Conservation (phyloP, 2,329 filamentous ascomycete species). For the Botrytis hyacinthi region DNA sequence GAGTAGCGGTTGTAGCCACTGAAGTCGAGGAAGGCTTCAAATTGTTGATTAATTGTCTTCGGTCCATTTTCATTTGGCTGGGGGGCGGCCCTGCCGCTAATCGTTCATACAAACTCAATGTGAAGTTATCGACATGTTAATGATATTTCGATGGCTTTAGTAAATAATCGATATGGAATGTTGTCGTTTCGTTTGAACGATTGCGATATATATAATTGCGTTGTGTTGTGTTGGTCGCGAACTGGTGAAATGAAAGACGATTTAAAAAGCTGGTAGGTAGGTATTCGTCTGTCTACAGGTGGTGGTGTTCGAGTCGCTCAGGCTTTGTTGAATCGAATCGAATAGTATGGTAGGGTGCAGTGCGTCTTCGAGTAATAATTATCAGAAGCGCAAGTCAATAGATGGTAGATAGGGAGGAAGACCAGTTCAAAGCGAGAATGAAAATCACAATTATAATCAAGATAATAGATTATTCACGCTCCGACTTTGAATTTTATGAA, state of each 20-base stretch:
- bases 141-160: not conserved
- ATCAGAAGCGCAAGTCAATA: not conserved
- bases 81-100: constrained; percentile 35
- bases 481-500: not conserved
- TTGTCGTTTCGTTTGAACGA: not conserved
- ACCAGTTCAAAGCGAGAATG: not conserved
- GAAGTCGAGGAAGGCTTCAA: constrained; percentile 25
- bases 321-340: not conserved
- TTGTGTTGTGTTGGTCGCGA: not conserved
- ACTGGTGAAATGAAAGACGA: not conserved
- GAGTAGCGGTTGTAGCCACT: constrained; percentile 38
- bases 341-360: not conserved
- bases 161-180: not conserved
- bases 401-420: not conserved
- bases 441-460: not conserved
- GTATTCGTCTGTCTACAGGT: not conserved
- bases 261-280: not conserved
- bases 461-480: not conserved
- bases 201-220: not conserved
- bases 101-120: constrained; percentile 19
- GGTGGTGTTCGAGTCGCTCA: constrained; percentile 3
- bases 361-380: not conserved
- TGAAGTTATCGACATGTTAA: constrained; percentile 20
- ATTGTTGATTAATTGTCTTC: constrained; percentile 36
- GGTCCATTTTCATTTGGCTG: constrained; percentile 31